Base-by-base conservation (phyloP, 208 protist genomes). In the Trypanosoma vivax region DNA sequence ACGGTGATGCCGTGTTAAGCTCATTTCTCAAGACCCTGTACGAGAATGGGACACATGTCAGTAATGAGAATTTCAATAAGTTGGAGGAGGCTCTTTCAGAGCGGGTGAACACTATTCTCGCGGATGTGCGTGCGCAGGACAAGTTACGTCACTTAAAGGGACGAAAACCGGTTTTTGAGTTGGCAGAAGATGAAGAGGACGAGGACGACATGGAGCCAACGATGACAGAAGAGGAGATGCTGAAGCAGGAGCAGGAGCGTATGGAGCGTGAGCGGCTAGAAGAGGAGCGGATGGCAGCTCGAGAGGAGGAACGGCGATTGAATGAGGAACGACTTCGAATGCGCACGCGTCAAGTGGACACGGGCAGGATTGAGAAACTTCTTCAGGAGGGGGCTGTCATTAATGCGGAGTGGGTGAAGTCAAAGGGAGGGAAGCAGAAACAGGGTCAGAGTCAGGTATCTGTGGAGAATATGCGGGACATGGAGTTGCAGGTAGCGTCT, bases 381-480 rank as follows among this genome's bases (percentile, higher is more conserved):
- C 65, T 86, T 28, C 57, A 83, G 62, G 62, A 65, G 19, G 82
- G 64, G 14, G 76, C 79, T 33, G 69, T 88, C 59, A 62, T 93
- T 23, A 85, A 90, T 62, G 46, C 68, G 2, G 76, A 80, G 31
- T 10, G 48, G 10, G 9, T 50, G 11, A 50, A 61, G 33, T 16
- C 3, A 13, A 76, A 75, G 52, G 82, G 65, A 39, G 70, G 76
- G 35, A 76, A 77, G 56, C 14, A 70, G 60, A 59, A 59, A 30
- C 58, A 78, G 18, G 43, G 45, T 16, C 34, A 50, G 18, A 50
- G 51, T 48, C 79, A 40, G 41, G 19, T 27, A 27, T 70, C 66
- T 14, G 42, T 52, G 21, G 76, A 86, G 48, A 73, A 82, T 11
- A 50, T 76, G 39, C 54, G 38, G 3, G 67, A 80, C 62, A 64